Percentiles rank a stretch among this genome's conserved stretches.
phyloP scores from a whole-genome alignment of 192 early-diverging fungal species.

The Entomortierella chlamydospora region DNA sequence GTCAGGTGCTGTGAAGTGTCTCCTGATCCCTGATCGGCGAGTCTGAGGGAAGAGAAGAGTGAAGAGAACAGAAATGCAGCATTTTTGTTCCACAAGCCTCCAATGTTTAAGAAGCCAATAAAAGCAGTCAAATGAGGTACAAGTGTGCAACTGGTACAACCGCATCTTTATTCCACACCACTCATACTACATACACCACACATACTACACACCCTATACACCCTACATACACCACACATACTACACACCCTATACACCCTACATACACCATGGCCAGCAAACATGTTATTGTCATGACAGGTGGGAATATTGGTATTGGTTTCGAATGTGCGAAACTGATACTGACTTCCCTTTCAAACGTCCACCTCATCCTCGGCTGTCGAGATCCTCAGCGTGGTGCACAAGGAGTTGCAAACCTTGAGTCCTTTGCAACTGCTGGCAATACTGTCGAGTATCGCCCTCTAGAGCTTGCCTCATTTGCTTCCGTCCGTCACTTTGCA shows the following conservation, averaged over 20 bases:
- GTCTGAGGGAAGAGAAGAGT: neutral
- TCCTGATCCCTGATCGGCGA: no score
- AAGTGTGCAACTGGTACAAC: no score
- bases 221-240: no score
- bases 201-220: no score
- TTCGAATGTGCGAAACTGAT: conserved; percentile 38
- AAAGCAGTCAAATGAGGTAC: conserved; percentile 3
- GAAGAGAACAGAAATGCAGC: neutral
- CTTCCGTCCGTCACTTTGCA: conserved; percentile 45
- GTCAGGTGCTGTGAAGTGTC: neutral
- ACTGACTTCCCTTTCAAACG: conserved; percentile 9
- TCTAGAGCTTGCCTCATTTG: conserved; percentile 50
- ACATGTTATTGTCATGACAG: conserved; percentile 37
- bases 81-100: neutral
- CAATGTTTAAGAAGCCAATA: no score
- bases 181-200: no score
- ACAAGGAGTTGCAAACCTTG: conserved; percentile 19
- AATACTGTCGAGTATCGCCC: conserved; percentile 26
- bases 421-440: conserved; percentile 2
- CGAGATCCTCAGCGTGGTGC: conserved; percentile 13
- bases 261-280: conserved; percentile 1
- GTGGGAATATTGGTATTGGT: conserved; percentile 57
- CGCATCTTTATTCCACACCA: no score
- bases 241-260: no score
- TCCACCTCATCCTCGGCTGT: conserved; percentile 36